Percentiles rank a stretch among this genome's conserved stretches.
Evolutionary conservation across 441 rosid genomes (phyloP).

Genomic region (Populus trichocarpa): DNA sequence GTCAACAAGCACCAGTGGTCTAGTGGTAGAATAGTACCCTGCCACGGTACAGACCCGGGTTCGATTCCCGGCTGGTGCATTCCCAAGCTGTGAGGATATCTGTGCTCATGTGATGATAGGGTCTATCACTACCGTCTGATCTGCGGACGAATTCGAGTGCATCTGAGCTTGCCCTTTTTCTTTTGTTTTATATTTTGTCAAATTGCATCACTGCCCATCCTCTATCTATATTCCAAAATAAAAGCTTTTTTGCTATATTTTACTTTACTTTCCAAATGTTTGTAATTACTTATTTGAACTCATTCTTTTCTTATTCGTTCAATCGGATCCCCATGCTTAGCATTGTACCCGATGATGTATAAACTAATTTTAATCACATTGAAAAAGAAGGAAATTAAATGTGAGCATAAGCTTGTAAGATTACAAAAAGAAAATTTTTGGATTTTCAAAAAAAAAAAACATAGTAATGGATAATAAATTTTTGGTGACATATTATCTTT

Average conservation of each 20-base stretch:
- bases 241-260: not conserved
- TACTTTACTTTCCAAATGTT: not conserved
- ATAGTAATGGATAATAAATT: too few species aligned
- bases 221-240: not conserved
- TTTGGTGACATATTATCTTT: too few species aligned
- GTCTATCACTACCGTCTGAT: not conserved
- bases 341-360: not conserved
- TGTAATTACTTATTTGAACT: not conserved
- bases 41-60: conserved; percentile 80
- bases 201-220: not conserved
- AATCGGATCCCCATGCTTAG: not conserved
- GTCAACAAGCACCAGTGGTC: conserved; percentile 59
- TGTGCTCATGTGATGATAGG: not conserved
- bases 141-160: not conserved
- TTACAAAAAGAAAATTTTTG: too few species aligned
- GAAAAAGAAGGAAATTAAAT: not conserved
- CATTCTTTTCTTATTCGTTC: not conserved
- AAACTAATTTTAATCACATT: not conserved
- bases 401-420: not conserved
- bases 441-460: too few species aligned
- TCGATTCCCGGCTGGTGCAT: conserved; percentile 83
- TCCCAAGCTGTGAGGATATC: not conserved
- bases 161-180: not conserved
- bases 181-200: too few species aligned
- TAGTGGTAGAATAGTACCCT: conserved; percentile 82